phyloP scores from a whole-genome alignment of 2,329 filamentous ascomycete genomes.

The Botrytis squamosa region DNA sequence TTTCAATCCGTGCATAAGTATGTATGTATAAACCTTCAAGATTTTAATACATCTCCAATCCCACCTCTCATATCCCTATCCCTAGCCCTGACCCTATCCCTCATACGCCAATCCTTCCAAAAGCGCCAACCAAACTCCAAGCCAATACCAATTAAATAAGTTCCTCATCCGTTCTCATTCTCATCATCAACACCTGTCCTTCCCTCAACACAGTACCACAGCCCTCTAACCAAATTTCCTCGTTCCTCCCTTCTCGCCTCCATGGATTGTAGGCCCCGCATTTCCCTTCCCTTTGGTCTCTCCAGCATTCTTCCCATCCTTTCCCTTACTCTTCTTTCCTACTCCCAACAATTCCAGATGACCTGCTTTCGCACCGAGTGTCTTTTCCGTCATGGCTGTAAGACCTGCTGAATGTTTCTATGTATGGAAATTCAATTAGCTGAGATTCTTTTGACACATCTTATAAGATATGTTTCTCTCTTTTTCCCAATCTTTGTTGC shows the following conservation, averaged over 20 bases:
- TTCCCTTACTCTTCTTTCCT: slow-evolving; percentile 58
- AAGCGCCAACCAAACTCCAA: background rate
- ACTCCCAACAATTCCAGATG: slow-evolving; percentile 68
- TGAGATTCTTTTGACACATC: background rate
- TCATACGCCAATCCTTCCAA: background rate
- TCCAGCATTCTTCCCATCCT: slow-evolving; percentile 37
- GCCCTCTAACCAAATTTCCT: slow-evolving; percentile 5
- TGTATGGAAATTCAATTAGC: slow-evolving; percentile 3
- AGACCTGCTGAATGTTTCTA: slow-evolving; percentile 63
- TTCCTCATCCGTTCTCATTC: background rate
- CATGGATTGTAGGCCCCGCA: slow-evolving; percentile 33
- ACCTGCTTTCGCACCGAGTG: slow-evolving; percentile 64
- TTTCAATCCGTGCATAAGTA: background rate
- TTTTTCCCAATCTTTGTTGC: background rate
- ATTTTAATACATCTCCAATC: background rate
- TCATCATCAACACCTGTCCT: background rate
- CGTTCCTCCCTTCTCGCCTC: slow-evolving; percentile 29
- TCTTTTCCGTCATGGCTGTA: slow-evolving; percentile 64
- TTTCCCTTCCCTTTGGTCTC: slow-evolving; percentile 39
- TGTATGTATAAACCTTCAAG: background rate
- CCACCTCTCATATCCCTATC: background rate
- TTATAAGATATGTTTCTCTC: background rate
- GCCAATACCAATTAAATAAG: background rate
- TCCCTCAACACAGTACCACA: background rate
- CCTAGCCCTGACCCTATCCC: background rate